Evolutionary conservation across 2,329 filamentous ascomycete genomes (phyloP).

Genomic region (Phyllosticta citribraziliensis): DNA sequence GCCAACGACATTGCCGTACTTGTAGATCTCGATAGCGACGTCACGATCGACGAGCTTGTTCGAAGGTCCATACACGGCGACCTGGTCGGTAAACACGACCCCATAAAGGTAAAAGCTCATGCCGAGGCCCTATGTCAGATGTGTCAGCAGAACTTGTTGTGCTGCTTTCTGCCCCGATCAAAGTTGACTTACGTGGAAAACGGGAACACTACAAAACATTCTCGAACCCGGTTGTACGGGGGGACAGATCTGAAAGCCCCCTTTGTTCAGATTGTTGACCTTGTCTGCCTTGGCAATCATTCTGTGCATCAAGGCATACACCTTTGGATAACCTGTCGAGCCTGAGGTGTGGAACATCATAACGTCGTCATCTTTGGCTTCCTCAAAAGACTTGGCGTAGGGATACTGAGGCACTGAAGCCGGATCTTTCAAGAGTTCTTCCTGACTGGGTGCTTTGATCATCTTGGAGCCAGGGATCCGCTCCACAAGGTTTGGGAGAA

Average conservation of each 20-base stretch:
- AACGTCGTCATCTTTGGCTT: conserved; percentile 16
- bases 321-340: conserved; percentile 19
- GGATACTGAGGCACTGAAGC: conserved; percentile 12
- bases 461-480: not conserved
- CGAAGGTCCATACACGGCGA: not conserved
- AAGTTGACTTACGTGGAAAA: not conserved
- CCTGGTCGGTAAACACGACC: not conserved
- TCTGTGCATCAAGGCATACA: conserved; percentile 9
- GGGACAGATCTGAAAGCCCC: too few relatives aligned
- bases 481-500: not conserved
- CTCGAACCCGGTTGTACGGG: not conserved
- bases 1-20: not conserved
- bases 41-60: not conserved
- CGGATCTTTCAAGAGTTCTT: not conserved
- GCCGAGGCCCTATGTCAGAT: not conserved
- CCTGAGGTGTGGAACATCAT: conserved; percentile 29
- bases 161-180: not conserved
- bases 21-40: not conserved
- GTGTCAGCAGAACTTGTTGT: not conserved
- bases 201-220: not conserved
- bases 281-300: not conserved
- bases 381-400: conserved; percentile 14
- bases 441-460: not conserved
- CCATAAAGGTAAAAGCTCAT: not conserved
- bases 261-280: not conserved